Evolutionary conservation across 2,329 filamentous ascomycete species (phyloP).

Genomic region (Penicillium polonicum): DNA sequence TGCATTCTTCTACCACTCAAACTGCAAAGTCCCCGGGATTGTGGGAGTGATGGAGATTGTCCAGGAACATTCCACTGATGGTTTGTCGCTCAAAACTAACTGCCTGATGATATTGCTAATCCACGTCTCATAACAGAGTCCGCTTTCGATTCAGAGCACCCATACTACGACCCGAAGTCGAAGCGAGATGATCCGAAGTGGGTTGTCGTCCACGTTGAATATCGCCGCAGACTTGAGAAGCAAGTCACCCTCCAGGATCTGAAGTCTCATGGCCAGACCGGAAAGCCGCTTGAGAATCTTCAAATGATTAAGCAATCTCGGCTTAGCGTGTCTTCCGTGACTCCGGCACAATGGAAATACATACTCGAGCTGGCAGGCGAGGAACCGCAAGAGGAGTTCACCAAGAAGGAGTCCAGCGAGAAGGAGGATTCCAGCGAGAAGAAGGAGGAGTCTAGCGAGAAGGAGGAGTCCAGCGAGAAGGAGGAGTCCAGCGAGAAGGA

Average conservation of each 20-base stretch:
- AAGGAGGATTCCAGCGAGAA: slow-evolving; percentile 5
- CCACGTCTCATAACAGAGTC: slow-evolving; percentile 50
- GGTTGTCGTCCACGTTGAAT: slow-evolving; percentile 86
- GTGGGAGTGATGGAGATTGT: slow-evolving; percentile 89
- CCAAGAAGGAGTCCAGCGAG: slow-evolving; percentile 4
- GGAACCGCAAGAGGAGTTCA: slow-evolving; percentile 21
- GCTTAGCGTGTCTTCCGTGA: slow-evolving; percentile 67
- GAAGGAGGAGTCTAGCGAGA: too few species aligned
- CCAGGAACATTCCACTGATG: slow-evolving; percentile 74
- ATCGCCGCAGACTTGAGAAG: slow-evolving; percentile 75
- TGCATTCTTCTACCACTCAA: slow-evolving; percentile 97
- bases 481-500: too few species aligned
- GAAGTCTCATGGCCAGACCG: slow-evolving; percentile 60
- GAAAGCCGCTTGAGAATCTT: slow-evolving; percentile 66
- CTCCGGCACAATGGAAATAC: slow-evolving; percentile 48
- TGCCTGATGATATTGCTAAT: slow-evolving; percentile 10
- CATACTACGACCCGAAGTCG: slow-evolving; percentile 82
- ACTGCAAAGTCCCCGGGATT: slow-evolving; percentile 84
- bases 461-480: background rate
- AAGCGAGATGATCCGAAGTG: slow-evolving; percentile 70
- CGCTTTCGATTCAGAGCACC: slow-evolving; percentile 67
- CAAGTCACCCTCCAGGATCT: slow-evolving; percentile 71
- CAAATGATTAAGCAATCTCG: slow-evolving; percentile 80
- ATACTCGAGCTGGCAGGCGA: slow-evolving; percentile 46
- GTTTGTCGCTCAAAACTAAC: slow-evolving; percentile 49